phyloP scores from a whole-genome alignment of 441 rosid species.

The Aleurites moluccanus region DNA sequence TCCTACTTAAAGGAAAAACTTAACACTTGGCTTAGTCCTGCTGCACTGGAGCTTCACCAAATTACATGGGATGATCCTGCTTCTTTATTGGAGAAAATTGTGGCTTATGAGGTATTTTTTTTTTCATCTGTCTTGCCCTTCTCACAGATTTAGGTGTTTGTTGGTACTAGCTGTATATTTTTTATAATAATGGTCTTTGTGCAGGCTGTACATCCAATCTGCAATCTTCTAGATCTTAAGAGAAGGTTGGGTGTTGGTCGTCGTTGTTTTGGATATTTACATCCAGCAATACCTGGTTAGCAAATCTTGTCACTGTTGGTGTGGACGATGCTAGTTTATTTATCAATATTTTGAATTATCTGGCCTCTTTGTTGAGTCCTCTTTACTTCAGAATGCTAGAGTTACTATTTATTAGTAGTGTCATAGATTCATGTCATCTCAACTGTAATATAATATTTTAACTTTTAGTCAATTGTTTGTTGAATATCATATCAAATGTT shows the following conservation, averaged over 20 bases:
- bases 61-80: slow-evolving; percentile 97
- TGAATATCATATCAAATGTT: neutral
- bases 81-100: slow-evolving; percentile 92
- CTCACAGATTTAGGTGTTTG: slow-evolving; percentile 13
- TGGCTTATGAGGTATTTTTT: slow-evolving; percentile 77
- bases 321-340: neutral
- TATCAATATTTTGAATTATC: neutral
- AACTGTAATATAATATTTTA: neutral
- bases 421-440: neutral
- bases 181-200: slow-evolving; percentile 9
- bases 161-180: slow-evolving; percentile 9
- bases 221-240: slow-evolving; percentile 89
- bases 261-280: slow-evolving; percentile 87
- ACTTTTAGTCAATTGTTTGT: neutral
- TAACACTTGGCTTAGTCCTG: slow-evolving; percentile 93
- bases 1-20: slow-evolving; percentile 84
- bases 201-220: slow-evolving; percentile 97
- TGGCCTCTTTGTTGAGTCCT: neutral
- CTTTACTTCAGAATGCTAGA: neutral
- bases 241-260: slow-evolving; percentile 90
- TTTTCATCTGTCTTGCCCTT: slow-evolving; percentile 11
- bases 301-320: slow-evolving; percentile 13
- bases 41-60: slow-evolving; percentile 86
- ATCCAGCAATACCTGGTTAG: slow-evolving; percentile 90
- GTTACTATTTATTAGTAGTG: neutral